A percentile compares a stretch with the other conserved stretches of the same genome.
These are phyloP conservation scores for Magnaporthales sp. DNA, from an alignment of 2,329 filamentous ascomycete genomes.

Conservation along the genomic window DNA sequence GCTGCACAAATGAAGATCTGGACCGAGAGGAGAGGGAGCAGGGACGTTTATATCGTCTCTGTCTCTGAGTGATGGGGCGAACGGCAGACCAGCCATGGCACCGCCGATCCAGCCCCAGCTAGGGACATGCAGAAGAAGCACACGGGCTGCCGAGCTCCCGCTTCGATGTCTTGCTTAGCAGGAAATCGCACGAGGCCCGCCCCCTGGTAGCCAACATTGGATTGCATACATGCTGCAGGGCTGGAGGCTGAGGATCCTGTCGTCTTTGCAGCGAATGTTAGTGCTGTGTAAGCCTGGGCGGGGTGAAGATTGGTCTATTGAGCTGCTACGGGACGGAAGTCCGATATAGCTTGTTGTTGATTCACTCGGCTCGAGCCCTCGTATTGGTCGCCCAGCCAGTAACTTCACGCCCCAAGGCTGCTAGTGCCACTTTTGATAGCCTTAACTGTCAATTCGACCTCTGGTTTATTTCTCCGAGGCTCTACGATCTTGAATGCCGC, in stretches of 20 bases:
- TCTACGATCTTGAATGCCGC: background rate
- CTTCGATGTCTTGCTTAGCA: background rate
- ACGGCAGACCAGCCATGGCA: background rate
- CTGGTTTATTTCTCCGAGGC: background rate
- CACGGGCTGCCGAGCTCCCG: slow-evolving; percentile 1
- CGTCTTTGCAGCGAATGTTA: background rate
- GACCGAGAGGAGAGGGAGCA: background rate
- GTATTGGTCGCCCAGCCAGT: slow-evolving; percentile 1
- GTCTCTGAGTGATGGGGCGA: background rate
- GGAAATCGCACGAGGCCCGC: background rate
- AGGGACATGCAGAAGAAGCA: slow-evolving; percentile 1
- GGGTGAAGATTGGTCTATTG: slow-evolving; percentile 1
- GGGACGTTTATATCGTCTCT: slow-evolving; percentile 5
- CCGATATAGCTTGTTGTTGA: slow-evolving; percentile 2
- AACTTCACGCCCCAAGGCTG: background rate
- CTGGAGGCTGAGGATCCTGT: slow-evolving; percentile 7
- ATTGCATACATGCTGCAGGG: background rate
- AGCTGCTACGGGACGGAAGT: slow-evolving; percentile 7
- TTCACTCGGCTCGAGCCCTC: background rate
- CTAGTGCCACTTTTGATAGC: background rate
- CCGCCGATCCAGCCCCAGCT: background rate
- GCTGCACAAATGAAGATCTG: background rate
- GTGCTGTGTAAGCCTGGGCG: slow-evolving; percentile 4
- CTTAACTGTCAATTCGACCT: background rate
- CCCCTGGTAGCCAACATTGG: slow-evolving; percentile 2